Evolutionary conservation across 208 protist genomes (phyloP).

Genomic region (Crithidia expoeki): DNA sequence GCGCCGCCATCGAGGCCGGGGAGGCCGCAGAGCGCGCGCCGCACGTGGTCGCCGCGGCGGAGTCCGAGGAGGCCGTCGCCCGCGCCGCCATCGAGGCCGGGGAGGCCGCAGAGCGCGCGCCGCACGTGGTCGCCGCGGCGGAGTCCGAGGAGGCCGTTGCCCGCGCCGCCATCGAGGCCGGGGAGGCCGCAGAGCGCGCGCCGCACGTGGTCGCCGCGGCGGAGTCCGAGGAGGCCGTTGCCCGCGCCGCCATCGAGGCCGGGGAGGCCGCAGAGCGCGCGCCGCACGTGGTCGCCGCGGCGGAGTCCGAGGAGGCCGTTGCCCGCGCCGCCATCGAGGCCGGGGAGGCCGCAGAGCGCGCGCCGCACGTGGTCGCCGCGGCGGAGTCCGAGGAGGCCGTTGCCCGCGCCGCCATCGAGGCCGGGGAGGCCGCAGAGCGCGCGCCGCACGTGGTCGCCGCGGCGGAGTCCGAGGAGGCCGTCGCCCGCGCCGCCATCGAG

Average conservation of each 20-base stretch:
- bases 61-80: neutral
- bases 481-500: slow-evolving; percentile 25
- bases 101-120: slow-evolving; percentile 3
- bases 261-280: slow-evolving; percentile 6
- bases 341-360: slow-evolving; percentile 2
- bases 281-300: neutral
- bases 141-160: neutral
- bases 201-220: neutral
- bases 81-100: slow-evolving; percentile 1
- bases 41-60: neutral
- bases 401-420: neutral
- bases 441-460: neutral
- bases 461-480: neutral
- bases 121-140: neutral
- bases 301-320: neutral
- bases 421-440: slow-evolving; percentile 2
- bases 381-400: neutral
- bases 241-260: neutral
- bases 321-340: neutral
- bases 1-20: neutral
- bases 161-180: neutral
- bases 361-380: neutral
- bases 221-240: neutral
- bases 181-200: slow-evolving; percentile 5
- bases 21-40: slow-evolving; percentile 1